These are phyloP conservation scores for Penicillium odoratum DNA, from an alignment of 495 filamentous ascomycete species.

Conservation along the genomic window DNA sequence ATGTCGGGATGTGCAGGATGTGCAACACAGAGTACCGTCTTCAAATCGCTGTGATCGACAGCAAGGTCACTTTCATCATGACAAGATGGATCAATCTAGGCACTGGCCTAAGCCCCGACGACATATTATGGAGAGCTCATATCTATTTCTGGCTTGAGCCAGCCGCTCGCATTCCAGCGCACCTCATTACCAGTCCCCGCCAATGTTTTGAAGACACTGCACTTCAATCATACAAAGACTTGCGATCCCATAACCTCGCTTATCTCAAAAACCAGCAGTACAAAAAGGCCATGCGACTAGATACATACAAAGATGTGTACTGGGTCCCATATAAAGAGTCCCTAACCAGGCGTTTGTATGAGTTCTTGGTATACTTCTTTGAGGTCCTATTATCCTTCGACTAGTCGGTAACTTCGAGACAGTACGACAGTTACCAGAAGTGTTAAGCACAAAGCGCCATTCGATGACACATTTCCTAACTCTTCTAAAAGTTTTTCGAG, in stretches of 20 bases:
- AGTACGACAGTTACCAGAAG: too few relatives aligned
- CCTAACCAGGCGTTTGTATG: too few relatives aligned
- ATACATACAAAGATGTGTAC: too few relatives aligned
- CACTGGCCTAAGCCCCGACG: not conserved
- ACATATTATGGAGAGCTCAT: not conserved
- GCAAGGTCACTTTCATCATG: not conserved
- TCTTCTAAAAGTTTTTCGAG: too few relatives aligned
- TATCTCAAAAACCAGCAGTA: not conserved
- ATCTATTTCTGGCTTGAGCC: too few relatives aligned
- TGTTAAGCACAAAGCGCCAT: too few relatives aligned
- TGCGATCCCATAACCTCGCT: not conserved
- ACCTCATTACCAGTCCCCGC: not conserved
- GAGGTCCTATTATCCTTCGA: too few relatives aligned
- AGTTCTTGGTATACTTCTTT: too few relatives aligned
- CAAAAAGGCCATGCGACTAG: not conserved
- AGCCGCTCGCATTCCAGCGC: not conserved
- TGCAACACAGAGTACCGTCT: not conserved
- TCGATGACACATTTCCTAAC: too few relatives aligned
- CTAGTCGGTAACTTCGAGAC: too few relatives aligned
- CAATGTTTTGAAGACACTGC: not conserved
- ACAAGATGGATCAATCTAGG: constrained; percentile 3
- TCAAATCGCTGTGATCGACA: not conserved
- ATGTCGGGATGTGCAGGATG: not conserved
- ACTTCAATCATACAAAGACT: not conserved
- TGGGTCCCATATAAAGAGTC: too few relatives aligned